These are phyloP conservation scores for Boletus reticulatus DNA, from an alignment of 768 basidiomycete genomes.

Conservation along the genomic window DNA sequence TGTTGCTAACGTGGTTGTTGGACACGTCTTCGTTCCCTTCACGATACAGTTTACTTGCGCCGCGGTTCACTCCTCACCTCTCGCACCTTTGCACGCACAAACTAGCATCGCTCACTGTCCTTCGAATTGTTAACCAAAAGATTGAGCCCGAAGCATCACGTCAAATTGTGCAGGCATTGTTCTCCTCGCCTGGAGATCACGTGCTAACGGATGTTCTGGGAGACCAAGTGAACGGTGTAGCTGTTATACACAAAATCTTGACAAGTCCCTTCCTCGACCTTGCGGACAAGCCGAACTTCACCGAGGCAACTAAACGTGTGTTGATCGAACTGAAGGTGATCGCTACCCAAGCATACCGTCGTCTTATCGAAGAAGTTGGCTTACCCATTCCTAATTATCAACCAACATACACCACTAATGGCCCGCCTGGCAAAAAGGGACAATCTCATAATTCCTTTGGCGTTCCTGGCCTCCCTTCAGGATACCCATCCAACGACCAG, in stretches of 20 bases:
- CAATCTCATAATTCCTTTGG: constrained; percentile 54
- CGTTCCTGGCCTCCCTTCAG: constrained; percentile 73
- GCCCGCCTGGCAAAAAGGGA: constrained; percentile 59
- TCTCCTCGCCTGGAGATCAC: constrained; percentile 86
- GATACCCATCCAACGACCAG: constrained; percentile 81
- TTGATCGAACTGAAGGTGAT: constrained; percentile 90
- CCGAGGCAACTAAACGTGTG: constrained; percentile 88
- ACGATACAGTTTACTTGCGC: constrained; percentile 91
- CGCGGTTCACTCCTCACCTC: constrained; percentile 94
- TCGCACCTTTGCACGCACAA: constrained; percentile 98
- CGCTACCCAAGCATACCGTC: constrained; percentile 91
- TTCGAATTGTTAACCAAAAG: constrained; percentile 96
- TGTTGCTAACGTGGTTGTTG: constrained; percentile 94
- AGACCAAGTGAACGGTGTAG: constrained; percentile 95
- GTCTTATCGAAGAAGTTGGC: constrained; percentile 93
- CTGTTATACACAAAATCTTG: constrained; percentile 89
- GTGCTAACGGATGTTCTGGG: constrained; percentile 91
- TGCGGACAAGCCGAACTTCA: constrained; percentile 60
- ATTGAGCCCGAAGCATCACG: constrained; percentile 85
- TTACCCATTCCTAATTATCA: constrained; percentile 87
- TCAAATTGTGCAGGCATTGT: constrained; percentile 86
- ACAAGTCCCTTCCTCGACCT: constrained; percentile 84
- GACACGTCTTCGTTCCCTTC: constrained; percentile 94
- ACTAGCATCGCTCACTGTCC: constrained; percentile 89
- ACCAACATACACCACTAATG: constrained; percentile 66